Evolutionary conservation across 805 yeast species (phyloP), one percentile per base, ranked within the genome.

Genomic region (Metschnikowia peoriensis): DNA sequence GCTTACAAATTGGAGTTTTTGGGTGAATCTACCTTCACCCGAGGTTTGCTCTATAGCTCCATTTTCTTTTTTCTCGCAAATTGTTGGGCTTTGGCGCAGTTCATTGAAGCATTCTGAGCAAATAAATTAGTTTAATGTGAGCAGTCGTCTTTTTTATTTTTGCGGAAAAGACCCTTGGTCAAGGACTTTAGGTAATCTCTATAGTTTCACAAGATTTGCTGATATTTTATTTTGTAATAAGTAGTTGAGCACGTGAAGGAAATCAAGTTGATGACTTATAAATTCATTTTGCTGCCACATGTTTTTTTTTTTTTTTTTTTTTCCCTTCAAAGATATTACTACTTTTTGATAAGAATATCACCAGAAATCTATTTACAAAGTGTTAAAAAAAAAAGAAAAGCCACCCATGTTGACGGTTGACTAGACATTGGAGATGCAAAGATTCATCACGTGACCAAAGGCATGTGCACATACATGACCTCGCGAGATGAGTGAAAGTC

Each of bases 1-100:
- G 98, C 92, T 1, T 93, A 85, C 70, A 72, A 77, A 38, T 73
- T 93, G 42, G 99, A 93, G 67, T 93, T 93, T 60, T 68, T 84
- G 42, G 97, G 97, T 0, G 62, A 70, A 37, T 71, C 80, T 43
- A 83, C 86, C 0, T 89, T 88, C 64, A 80, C 72, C 60, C 82
- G 82, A 5, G 82, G 82, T 7, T 66, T 89, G 9, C 76, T 87
- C 46, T 64, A 66, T 34, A 77, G 88, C 9, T 76, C 91, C 4
- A 58, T 79, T 5, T 64, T 71, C 27, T 88, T 89, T 69, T 89
- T 85, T 65, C 47, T 79, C 6, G 75, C 79, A 15, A 89, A 89
- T 59, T 76, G 85, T 53, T 81, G 81, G 77, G 72, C 85, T 6
- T 63, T 87, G 38, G 84, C 84, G 1, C 73, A 73, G 34, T 79